phyloP scores from a whole-genome alignment of 345 rosid species.

The Citrus trifoliata region DNA sequence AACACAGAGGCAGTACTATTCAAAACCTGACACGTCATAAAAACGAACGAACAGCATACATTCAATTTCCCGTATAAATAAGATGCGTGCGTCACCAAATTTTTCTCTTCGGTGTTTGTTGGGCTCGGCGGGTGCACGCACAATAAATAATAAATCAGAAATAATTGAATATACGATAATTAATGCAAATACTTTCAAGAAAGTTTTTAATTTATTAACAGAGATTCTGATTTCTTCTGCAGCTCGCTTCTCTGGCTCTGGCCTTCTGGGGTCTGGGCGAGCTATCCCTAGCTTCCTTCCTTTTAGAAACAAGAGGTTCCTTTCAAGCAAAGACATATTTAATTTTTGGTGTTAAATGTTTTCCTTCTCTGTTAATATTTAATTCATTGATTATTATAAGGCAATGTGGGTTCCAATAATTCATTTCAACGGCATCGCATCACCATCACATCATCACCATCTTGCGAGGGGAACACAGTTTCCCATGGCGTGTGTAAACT shows the following conservation, averaged over 20 bases:
- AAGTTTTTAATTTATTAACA: too few relatives aligned
- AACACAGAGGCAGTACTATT: not conserved
- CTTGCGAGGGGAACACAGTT: conserved; percentile 24
- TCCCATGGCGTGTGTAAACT: conserved; percentile 7
- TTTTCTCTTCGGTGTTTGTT: not conserved
- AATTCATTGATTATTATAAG: not conserved
- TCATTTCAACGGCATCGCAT: conserved; percentile 1
- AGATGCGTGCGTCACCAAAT: conserved; percentile 19
- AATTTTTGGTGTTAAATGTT: not conserved
- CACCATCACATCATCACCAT: conserved; percentile 45
- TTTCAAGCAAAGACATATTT: conserved; percentile 49
- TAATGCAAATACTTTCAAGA: too few relatives aligned
- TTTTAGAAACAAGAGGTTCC: conserved; percentile 33
- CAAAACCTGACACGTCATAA: conserved; percentile 24
- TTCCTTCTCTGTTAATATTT: not conserved
- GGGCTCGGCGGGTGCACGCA: not conserved
- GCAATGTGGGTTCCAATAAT: not conserved
- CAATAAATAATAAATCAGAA: not conserved
- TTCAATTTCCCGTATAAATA: conserved; percentile 19
- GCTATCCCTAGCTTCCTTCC: not conserved
- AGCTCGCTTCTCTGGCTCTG: not conserved
- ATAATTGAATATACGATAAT: not conserved
- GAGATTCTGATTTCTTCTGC: too few relatives aligned
- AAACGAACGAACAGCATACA: not conserved
- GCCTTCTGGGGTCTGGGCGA: too few relatives aligned